These are phyloP conservation scores for Lagerstroemia speciosa DNA, from an alignment of 345 rosid genomes.

Conservation along the genomic window DNA sequence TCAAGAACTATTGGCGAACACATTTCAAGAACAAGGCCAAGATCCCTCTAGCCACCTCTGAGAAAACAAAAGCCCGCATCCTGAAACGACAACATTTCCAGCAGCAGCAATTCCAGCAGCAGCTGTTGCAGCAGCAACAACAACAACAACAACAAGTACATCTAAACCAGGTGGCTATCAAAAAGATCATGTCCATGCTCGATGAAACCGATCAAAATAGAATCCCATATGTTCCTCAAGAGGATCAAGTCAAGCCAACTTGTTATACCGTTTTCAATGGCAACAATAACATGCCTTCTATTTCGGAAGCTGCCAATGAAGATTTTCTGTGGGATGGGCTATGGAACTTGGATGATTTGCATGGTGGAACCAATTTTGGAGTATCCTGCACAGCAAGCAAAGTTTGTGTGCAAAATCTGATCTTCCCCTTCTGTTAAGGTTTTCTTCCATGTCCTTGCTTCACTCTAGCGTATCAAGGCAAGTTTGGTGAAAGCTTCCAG, in stretches of 20 bases:
- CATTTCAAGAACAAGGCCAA: conserved; percentile 15
- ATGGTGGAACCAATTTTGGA: not conserved
- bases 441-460: not conserved
- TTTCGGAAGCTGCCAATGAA: not conserved
- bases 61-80: not conserved
- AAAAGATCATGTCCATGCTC: conserved; percentile 2
- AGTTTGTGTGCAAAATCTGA: not conserved
- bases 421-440: not conserved
- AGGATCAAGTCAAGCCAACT: not conserved
- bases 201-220: not conserved
- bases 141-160: not conserved
- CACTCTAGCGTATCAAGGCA: not conserved
- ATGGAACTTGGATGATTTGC: conserved; percentile 3
- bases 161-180: not conserved
- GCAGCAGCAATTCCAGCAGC: not conserved
- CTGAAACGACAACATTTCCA: conserved; percentile 1
- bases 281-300: not conserved
- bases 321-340: conserved; percentile 1
- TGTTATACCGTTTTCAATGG: not conserved
- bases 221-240: not conserved
- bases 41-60: not conserved
- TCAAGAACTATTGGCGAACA: conserved; percentile 17
- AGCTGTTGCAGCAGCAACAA: not conserved
- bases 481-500: not conserved
- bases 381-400: not conserved